These are phyloP conservation scores for Russula compacta DNA, from an alignment of 768 basidiomycete genomes.

Conservation along the genomic window DNA sequence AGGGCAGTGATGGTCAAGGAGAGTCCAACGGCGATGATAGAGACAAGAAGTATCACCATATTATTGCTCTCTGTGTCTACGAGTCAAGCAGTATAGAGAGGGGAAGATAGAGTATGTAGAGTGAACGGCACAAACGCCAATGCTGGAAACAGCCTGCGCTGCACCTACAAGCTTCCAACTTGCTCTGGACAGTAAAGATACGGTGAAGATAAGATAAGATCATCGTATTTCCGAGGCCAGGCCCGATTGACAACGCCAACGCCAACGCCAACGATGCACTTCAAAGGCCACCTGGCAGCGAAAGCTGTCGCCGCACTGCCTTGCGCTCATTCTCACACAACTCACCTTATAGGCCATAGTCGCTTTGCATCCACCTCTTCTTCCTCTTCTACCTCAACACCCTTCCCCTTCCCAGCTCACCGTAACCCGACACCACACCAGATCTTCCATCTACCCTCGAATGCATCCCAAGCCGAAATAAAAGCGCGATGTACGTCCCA, in stretches of 20 bases:
- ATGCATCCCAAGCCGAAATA: conserved; percentile 50
- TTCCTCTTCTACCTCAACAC: conserved; percentile 21
- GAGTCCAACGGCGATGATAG: no score
- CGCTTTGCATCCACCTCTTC: conserved; percentile 5
- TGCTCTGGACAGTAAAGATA: background rate
- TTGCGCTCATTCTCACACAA: background rate
- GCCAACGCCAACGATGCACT: background rate
- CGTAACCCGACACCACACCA: conserved; percentile 55
- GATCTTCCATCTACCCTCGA: conserved; percentile 56
- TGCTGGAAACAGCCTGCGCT: no score
- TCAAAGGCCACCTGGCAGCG: background rate
- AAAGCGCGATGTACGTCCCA: conserved; percentile 54
- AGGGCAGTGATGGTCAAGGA: no score
- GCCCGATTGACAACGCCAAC: no score
- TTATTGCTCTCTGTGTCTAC: no score
- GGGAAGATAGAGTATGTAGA: no score
- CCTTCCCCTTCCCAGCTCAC: conserved; percentile 44
- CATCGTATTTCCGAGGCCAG: background rate
- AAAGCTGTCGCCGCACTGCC: background rate
- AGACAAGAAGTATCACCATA: no score
- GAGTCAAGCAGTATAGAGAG: no score
- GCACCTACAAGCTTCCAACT: no score
- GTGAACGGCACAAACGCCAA: no score
- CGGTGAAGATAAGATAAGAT: background rate
- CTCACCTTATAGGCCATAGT: background rate